A percentile compares a stretch with the other conserved stretches of the same genome.
phyloP scores from a whole-genome alignment of 1,284 basidiomycete species.

The Xerocomus minutiporus region DNA sequence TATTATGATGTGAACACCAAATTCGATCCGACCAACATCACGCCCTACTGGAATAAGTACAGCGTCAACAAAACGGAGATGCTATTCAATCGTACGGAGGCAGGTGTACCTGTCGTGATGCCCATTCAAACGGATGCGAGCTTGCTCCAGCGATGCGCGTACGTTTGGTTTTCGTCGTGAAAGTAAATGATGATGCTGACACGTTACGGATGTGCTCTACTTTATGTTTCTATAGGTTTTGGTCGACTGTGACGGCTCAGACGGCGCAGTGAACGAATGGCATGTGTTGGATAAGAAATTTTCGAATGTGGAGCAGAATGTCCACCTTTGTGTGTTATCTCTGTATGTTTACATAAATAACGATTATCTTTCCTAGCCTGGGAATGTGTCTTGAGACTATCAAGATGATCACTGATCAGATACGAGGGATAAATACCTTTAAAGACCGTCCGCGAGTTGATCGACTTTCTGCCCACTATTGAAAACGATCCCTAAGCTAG shows the following conservation, averaged over 20 bases:
- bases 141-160: not conserved
- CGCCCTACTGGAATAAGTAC: constrained; percentile 22
- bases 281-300: no score
- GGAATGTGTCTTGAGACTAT: no score
- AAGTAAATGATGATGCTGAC: not conserved
- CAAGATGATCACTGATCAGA: no score
- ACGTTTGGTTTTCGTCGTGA: not conserved
- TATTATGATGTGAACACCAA: constrained; percentile 20
- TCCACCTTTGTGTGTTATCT: no score
- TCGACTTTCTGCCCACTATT: no score
- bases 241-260: not conserved
- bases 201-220: not conserved
- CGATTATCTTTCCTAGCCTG: no score
- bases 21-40: constrained; percentile 20
- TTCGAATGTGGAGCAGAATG: no score
- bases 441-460: no score
- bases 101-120: constrained; percentile 7
- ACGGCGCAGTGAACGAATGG: not conserved
- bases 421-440: no score
- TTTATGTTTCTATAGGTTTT: not conserved
- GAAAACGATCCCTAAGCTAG: no score
- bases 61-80: constrained; percentile 18
- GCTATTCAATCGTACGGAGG: constrained; percentile 26
- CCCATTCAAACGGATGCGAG: not conserved
- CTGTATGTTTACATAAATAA: no score